These are phyloP conservation scores for Globisporangium mamillatum DNA, from an alignment of 352 stramenopile genomes.

Conservation along the genomic window DNA sequence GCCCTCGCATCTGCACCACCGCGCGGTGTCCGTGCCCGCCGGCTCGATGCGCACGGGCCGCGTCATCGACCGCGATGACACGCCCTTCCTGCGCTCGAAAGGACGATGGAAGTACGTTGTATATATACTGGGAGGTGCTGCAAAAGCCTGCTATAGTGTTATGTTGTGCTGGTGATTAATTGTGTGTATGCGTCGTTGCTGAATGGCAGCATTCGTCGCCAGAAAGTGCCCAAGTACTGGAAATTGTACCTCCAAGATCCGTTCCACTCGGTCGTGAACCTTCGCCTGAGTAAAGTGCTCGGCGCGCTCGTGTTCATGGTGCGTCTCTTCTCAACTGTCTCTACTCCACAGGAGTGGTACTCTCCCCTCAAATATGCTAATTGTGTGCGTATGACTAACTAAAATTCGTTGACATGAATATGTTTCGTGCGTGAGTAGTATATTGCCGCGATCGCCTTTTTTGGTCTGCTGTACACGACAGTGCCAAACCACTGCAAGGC, in stretches of 20 bases:
- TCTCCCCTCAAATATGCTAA: neutral
- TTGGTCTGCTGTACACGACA: slow-evolving; percentile 73
- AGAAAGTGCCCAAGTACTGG: slow-evolving; percentile 80
- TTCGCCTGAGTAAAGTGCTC: slow-evolving; percentile 79
- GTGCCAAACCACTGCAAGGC: slow-evolving; percentile 66
- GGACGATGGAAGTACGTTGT: slow-evolving; percentile 74
- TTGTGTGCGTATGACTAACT: neutral
- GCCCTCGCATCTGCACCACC: slow-evolving; percentile 12
- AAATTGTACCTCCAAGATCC: slow-evolving; percentile 82
- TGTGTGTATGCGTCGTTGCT: slow-evolving; percentile 1
- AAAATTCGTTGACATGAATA: neutral
- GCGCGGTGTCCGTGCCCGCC: slow-evolving; percentile 9
- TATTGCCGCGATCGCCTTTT: slow-evolving; percentile 58
- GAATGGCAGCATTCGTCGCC: slow-evolving; percentile 57
- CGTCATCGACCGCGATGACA: slow-evolving; percentile 74
- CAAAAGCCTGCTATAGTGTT: too few relatives aligned
- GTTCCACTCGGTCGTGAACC: slow-evolving; percentile 82
- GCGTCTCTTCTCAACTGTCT: neutral
- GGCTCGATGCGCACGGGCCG: slow-evolving; percentile 38
- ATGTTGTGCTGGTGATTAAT: neutral
- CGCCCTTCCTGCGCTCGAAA: slow-evolving; percentile 61
- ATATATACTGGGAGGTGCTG: neutral
- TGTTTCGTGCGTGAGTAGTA: slow-evolving; percentile 36
- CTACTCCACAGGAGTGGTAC: neutral
- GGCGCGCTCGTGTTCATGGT: slow-evolving; percentile 34